Evolutionary conservation across 768 basidiomycete species (phyloP).

Genomic region (Pulveroboletus sp.): DNA sequence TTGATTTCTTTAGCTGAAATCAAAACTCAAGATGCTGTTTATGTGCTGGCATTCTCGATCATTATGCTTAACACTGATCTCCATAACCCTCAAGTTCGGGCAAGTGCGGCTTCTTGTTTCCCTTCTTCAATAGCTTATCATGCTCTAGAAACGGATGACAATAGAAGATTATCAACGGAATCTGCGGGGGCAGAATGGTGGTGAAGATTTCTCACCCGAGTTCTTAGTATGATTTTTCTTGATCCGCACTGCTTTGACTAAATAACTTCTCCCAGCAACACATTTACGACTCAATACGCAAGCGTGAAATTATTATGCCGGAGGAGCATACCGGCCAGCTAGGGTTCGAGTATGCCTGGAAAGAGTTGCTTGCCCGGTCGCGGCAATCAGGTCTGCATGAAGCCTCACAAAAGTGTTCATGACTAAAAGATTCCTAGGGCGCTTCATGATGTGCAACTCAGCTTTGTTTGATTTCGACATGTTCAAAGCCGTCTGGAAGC

Average conservation of each 20-base stretch:
- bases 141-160: conserved; percentile 84
- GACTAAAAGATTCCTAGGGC: conserved; percentile 38
- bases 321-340: conserved; percentile 96
- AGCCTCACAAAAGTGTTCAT: conserved; percentile 1
- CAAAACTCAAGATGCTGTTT: conserved; percentile 86
- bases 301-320: conserved; percentile 93
- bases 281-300: conserved; percentile 92
- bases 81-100: conserved; percentile 90
- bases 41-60: conserved; percentile 90
- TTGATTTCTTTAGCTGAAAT: conserved; percentile 61
- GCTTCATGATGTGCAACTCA: conserved; percentile 69
- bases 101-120: conserved; percentile 34
- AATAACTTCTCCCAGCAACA: conserved; percentile 56
- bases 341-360: conserved; percentile 99
- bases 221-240: conserved; percentile 58
- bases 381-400: conserved; percentile 62
- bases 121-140: conserved; percentile 2
- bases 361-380: conserved; percentile 81
- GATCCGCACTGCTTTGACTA: background rate
- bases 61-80: conserved; percentile 98
- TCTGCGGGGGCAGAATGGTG: conserved; percentile 87
- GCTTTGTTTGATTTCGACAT: conserved; percentile 82
- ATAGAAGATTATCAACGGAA: conserved; percentile 93
- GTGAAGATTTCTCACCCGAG: conserved; percentile 74
- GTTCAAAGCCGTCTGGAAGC: conserved; percentile 92